These are phyloP conservation scores for Mortierella sp. DNA, from an alignment of 371 early-diverging fungal species.

Conservation along the genomic window DNA sequence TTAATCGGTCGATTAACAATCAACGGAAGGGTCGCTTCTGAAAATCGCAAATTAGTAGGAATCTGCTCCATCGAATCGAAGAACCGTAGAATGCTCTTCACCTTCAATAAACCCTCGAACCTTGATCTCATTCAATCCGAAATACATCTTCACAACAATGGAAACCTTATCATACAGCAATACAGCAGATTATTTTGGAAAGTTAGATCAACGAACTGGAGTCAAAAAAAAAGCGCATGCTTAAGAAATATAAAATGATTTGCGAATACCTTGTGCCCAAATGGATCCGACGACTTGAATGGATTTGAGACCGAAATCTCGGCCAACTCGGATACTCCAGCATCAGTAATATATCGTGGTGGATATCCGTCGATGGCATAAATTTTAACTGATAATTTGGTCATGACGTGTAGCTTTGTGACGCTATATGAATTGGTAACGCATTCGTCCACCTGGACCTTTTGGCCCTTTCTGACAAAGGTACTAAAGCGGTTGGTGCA, in stretches of 20 bases:
- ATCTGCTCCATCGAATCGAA: neutral
- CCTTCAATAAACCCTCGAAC: neutral
- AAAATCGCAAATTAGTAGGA: no score
- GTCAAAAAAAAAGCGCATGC: neutral
- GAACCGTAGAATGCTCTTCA: neutral
- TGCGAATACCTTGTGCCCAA: neutral
- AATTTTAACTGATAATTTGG: neutral
- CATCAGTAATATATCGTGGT: neutral
- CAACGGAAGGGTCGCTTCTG: no score
- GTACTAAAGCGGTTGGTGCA: no score
- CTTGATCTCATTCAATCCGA: neutral
- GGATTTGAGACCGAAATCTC: neutral
- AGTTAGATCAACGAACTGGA: neutral
- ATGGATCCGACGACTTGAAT: neutral
- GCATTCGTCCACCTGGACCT: no score
- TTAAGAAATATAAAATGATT: no score
- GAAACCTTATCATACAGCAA: neutral
- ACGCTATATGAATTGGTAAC: no score
- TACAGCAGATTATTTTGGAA: neutral
- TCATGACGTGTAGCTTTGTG: no score
- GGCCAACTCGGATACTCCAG: neutral
- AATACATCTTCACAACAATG: neutral
- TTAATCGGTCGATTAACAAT: no score
- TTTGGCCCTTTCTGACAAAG: no score
- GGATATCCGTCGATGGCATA: neutral